Evolutionary conservation across 768 basidiomycete species (phyloP).

Genomic region (Termitomyces sp.): DNA sequence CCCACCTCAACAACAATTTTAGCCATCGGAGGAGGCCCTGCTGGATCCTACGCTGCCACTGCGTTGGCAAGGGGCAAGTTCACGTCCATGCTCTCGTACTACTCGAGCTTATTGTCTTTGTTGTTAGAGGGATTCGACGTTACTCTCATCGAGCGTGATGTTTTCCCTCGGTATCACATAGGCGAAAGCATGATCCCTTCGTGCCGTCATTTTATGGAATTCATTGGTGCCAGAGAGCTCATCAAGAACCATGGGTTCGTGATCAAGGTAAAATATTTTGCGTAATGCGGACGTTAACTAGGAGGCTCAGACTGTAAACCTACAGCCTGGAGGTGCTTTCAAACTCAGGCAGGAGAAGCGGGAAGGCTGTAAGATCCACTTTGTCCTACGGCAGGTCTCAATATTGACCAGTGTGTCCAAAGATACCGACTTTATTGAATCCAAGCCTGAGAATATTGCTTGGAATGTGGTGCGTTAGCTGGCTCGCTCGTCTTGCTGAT

Average conservation of each 20-base stretch:
- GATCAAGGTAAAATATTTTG: constrained; percentile 21
- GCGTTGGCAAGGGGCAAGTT: constrained; percentile 38
- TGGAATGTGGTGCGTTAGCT: constrained; percentile 59
- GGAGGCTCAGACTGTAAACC: constrained; percentile 15
- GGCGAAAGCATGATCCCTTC: constrained; percentile 33
- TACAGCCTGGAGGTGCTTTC: constrained; percentile 55
- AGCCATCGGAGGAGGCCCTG: constrained; percentile 42
- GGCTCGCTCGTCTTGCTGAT: not conserved
- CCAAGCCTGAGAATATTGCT: constrained; percentile 43
- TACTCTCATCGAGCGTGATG: constrained; percentile 41
- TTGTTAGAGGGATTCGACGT: constrained; percentile 38
- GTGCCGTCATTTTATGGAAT: constrained; percentile 27
- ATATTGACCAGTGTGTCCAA: not conserved
- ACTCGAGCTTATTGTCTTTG: constrained; percentile 15
- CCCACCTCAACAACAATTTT: constrained; percentile 26
- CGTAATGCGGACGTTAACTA: no score
- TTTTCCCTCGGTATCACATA: constrained; percentile 44
- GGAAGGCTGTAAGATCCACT: constrained; percentile 47
- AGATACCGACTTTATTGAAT: constrained; percentile 58
- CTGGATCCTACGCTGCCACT: constrained; percentile 42
- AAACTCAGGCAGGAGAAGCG: constrained; percentile 53
- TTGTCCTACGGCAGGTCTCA: no score
- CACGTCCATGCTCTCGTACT: constrained; percentile 13
- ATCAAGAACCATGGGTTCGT: constrained; percentile 28
- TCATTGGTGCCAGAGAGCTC: constrained; percentile 26